Evolutionary conservation across 768 basidiomycete genomes (phyloP), one percentile per base, ranked within the genome.

Genomic region (Melanogaster broomeanus): DNA sequence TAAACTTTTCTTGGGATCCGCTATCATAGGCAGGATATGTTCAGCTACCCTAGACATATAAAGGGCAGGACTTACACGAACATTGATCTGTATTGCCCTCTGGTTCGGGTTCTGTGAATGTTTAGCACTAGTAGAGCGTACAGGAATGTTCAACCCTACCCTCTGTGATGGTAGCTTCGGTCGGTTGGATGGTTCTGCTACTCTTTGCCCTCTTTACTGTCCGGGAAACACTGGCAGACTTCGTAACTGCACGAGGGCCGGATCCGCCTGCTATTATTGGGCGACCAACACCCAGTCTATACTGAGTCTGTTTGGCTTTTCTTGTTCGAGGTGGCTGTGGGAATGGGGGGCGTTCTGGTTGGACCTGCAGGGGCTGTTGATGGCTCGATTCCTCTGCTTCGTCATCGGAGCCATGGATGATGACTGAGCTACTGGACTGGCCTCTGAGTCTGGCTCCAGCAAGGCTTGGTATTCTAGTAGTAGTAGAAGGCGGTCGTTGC

Each of bases 261-360:
- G 72, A 68, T 22, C 88, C 88, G 24, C 87, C 88, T 28, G 79
- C 85, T 16, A 75, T 73, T 8, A 75, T 74, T 9, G 89, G 89
- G 58, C 84, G 77, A 3, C 89, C 89, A 13, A 89, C 82, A 45
- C 90, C 90, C 16, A 91, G 75, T 55, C 74, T 75, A 37, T 77
- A 79, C 66, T 89, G 89, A 4, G 81, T 76, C 45, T 88, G 86
- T 64, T 84, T 88, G 12, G 87, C 84, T 61, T 88, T 88, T 49
- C 86, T 77, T 27, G 81, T 80, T 11, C 86, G 79, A 24, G 73
- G 69, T 5, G 65, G 61, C 22, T 67, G 68, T 13, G 66, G 63
- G 21, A 53, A 45, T 2, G 66, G 48, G 25, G 61, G 60, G 28
- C 61, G 58, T 9, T 50, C 52, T 31, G 58, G 53, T 21, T 50